A percentile compares a stretch with the other conserved stretches of the same genome.
phyloP scores from a whole-genome alignment of 768 basidiomycete genomes.

The Mycena polygramma region DNA sequence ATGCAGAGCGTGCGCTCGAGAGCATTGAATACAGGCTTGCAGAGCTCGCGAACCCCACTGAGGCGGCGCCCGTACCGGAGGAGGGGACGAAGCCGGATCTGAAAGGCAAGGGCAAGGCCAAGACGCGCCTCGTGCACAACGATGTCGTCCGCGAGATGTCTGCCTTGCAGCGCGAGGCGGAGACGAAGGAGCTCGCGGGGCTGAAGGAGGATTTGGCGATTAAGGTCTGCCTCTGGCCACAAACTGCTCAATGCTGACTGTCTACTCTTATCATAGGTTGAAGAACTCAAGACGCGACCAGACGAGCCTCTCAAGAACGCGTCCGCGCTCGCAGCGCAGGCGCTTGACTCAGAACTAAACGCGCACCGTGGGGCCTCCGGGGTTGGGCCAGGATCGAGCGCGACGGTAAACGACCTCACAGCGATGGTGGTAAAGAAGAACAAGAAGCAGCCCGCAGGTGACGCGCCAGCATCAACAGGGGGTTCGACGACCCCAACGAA shows the following conservation, averaged over 20 bases:
- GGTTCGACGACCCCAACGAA: too few species aligned
- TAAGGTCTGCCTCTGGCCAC: conserved; percentile 65
- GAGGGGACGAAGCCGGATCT: conserved; percentile 55
- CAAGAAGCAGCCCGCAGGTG: conserved; percentile 48
- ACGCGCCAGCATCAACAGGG: too few species aligned
- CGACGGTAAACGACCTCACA: conserved; percentile 84
- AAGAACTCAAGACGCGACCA: conserved; percentile 89
- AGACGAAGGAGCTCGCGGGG: conserved; percentile 83
- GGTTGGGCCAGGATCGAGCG: too few species aligned
- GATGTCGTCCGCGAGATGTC: conserved; percentile 77
- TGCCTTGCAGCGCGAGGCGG: conserved; percentile 78
- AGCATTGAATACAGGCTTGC: conserved; percentile 81
- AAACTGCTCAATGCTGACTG: not conserved
- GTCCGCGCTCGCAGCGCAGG: conserved; percentile 78
- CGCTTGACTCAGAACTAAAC: conserved; percentile 80
- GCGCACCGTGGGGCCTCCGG: conserved; percentile 43
- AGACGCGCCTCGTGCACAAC: conserved; percentile 59
- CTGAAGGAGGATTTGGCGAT: conserved; percentile 85
- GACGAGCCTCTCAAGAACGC: conserved; percentile 69
- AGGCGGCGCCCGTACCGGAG: conserved; percentile 36
- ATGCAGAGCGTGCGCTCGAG: conserved; percentile 84
- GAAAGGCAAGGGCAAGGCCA: conserved; percentile 79
- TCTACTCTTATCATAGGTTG: conserved; percentile 66
- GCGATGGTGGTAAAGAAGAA: conserved; percentile 92
- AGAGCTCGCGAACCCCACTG: conserved; percentile 59